These are phyloP conservation scores for Plasmodium falciparum DNA, from an alignment of 169 alveolate genomes.

Conservation along the genomic window DNA sequence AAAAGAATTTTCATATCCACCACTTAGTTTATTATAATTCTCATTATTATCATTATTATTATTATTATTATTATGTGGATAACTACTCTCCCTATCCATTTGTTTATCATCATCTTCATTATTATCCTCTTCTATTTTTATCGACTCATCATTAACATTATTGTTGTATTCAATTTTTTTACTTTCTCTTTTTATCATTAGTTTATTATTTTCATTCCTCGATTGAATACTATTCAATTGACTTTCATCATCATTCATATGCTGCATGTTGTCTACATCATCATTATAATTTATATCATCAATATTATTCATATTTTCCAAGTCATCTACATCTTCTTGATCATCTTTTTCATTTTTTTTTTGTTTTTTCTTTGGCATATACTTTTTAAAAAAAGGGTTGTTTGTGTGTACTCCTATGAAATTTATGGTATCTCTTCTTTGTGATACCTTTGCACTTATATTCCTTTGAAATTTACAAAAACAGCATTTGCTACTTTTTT, in stretches of 20 bases:
- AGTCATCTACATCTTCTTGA: neutral
- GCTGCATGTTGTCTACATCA: neutral
- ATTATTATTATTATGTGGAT: neutral
- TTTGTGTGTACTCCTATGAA: conserved; percentile 23
- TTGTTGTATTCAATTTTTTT: too few species aligned
- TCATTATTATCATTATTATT: neutral
- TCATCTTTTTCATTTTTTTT: neutral
- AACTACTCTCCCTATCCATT: too few species aligned
- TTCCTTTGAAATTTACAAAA: conserved; percentile 18
- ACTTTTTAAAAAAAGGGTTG: conserved; percentile 74
- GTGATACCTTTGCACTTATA: conserved; percentile 14
- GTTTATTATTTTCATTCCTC: too few species aligned
- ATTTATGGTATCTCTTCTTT: conserved; percentile 39
- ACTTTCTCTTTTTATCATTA: too few species aligned
- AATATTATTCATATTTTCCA: neutral
- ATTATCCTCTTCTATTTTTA: too few species aligned
- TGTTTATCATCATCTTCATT: too few species aligned
- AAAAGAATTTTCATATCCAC: neutral
- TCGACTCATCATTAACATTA: too few species aligned
- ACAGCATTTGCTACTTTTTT: conserved; percentile 16
- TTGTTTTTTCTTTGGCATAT: conserved; percentile 38
- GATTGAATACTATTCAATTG: neutral
- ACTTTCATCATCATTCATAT: neutral
- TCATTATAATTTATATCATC: neutral
- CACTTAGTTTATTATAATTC: neutral